Base-by-base conservation (phyloP, 441 rosid species). In the Corymbia citriodora region DNA sequence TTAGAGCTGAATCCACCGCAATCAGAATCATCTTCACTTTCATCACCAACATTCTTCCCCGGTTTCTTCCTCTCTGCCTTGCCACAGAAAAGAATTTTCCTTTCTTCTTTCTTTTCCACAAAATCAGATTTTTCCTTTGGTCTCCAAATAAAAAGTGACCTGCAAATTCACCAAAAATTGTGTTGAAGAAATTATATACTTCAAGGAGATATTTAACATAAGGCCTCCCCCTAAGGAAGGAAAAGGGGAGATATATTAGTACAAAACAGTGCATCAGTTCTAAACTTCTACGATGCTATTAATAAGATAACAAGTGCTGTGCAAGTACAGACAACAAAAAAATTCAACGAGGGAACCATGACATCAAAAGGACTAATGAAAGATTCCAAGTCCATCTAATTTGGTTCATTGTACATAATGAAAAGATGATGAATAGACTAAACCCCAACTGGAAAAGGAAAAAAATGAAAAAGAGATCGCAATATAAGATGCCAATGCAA, bases 91-190 rank as follows among this genome's bases (percentile, higher is more conserved):
- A 97, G 61, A 52, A 97, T 96, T 92, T 94, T 95, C 92, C 91
- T 92, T 45, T 94, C 94, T 61, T 95, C 96, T 90, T 92, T 95
- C 88, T 92, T 93, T 90, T 97, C 97, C 81, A 87, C 92, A 15
- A 87, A 55, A 70, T 96, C 96, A 4, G 91, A 74, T 87, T 92
- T 94, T 90, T 93, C 96, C 93, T 94, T 95, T 14, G 99, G 99
- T 93, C 95, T 94, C 99, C 99, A 98, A 74, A 98, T 96, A 92
- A 97, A 96, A 72, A 98, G 94, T 61, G 99, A 98, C 95, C 99
- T 98, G 90, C 87, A 93, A 36, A 31, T 91, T 87, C 45, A 87
- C 31, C 50, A 85, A 21, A 83, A 86, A 91, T 86, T 61, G 29
- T 21, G 70, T 25, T 57, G 14, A 87, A 87, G 31, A 53, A 57